Evolutionary conservation across 768 basidiomycete genomes (phyloP).

Genomic region (Pleurotus giganteus): DNA sequence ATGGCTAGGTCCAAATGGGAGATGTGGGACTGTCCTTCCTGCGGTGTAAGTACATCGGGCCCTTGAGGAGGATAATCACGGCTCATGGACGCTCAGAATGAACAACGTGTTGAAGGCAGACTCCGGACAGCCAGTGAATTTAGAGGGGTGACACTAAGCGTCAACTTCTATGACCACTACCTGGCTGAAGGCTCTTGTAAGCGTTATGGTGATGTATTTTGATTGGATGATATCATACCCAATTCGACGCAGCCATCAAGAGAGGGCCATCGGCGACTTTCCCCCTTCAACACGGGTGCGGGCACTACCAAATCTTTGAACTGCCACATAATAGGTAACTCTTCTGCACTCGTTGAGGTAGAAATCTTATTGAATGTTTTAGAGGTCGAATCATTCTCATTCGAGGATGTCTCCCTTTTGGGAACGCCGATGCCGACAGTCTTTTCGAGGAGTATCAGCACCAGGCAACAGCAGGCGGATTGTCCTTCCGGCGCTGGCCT

Average conservation of each 20-base stretch:
- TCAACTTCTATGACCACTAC: constrained; percentile 28
- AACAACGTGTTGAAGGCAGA: constrained; percentile 15
- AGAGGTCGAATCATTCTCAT: constrained; percentile 70
- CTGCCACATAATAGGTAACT: constrained; percentile 47
- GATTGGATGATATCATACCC: not conserved
- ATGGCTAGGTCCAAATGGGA: constrained; percentile 69
- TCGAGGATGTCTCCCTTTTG: constrained; percentile 35
- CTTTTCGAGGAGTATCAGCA: constrained; percentile 68
- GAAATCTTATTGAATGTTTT: not conserved
- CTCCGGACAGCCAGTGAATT: constrained; percentile 35
- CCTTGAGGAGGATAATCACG: not conserved
- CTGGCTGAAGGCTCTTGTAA: constrained; percentile 31
- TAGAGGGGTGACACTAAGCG: constrained; percentile 27
- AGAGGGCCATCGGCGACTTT: constrained; percentile 20
- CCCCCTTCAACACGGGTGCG: constrained; percentile 18
- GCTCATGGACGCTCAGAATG: constrained; percentile 16
- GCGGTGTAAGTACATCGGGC: constrained; percentile 39
- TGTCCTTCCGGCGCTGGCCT: constrained; percentile 73
- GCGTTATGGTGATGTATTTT: constrained; percentile 13
- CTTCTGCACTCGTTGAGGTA: not conserved
- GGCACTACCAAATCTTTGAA: constrained; percentile 43
- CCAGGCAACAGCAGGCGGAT: constrained; percentile 51
- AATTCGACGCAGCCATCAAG: constrained; percentile 27
- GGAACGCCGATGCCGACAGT: constrained; percentile 46
- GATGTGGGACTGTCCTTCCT: constrained; percentile 65